Conservation (phyloP, 1,284 basidiomycete genomes). For the Microbotryomycetes sp. region DNA sequence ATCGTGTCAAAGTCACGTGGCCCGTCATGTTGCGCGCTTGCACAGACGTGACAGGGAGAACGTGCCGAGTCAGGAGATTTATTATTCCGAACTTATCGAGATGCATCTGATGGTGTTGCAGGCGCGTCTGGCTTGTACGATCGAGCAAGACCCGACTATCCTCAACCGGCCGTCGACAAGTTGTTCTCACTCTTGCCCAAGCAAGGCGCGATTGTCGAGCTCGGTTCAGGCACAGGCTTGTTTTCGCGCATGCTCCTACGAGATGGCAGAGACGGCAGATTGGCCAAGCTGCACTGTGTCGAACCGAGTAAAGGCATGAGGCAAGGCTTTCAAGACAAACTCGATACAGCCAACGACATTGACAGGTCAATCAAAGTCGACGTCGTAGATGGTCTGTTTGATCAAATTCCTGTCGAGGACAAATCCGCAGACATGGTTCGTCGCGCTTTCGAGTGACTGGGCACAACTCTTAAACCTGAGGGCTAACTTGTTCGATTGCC, state of each 20-base stretch:
- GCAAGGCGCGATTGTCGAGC: slow-evolving; percentile 39
- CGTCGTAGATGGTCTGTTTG: slow-evolving; percentile 44
- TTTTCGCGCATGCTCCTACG: slow-evolving; percentile 44
- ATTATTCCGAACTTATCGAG: too few relatives aligned
- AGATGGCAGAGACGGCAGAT: neutral
- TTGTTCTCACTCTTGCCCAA: slow-evolving; percentile 37
- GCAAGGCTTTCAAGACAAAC: slow-evolving; percentile 36
- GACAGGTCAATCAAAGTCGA: slow-evolving; percentile 12
- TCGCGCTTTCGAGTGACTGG: slow-evolving; percentile 33
- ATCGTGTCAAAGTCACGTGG: too few relatives aligned
- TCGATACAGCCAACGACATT: slow-evolving; percentile 17
- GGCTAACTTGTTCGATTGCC: slow-evolving; percentile 41
- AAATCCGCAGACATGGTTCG: slow-evolving; percentile 41
- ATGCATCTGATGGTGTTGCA: too few relatives aligned
- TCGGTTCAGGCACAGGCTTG: slow-evolving; percentile 45
- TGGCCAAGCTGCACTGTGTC: slow-evolving; percentile 41
- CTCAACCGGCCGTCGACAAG: slow-evolving; percentile 37
- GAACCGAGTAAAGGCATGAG: slow-evolving; percentile 48
- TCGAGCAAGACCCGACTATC: slow-evolving; percentile 45
- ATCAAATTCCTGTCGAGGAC: slow-evolving; percentile 39
- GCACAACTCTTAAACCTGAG: too few relatives aligned
- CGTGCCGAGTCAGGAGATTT: too few relatives aligned
- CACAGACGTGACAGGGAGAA: too few relatives aligned
- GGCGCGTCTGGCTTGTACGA: slow-evolving; percentile 41
- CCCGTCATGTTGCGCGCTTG: too few relatives aligned